Conservation (phyloP, 257 asterid genomes). For the Gardenia jasminoides region DNA sequence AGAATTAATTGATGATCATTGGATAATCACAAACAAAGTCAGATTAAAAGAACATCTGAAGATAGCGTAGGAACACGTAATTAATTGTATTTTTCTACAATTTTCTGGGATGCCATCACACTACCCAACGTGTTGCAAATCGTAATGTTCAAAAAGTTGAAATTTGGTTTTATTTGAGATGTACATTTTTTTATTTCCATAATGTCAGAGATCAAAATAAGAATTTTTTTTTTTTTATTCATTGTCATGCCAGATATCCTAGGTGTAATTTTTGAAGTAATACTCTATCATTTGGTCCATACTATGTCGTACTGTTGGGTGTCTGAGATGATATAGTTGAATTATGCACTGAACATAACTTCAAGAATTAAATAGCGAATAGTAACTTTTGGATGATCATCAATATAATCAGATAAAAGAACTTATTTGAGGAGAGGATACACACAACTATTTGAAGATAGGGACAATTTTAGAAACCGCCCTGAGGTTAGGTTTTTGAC, state of each 20-base stretch:
- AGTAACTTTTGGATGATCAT: neutral
- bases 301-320: no score
- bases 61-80: neutral
- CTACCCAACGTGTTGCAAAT: neutral
- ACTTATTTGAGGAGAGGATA: neutral
- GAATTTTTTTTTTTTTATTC: neutral
- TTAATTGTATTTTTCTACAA: neutral
- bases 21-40: neutral
- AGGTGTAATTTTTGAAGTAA: no score
- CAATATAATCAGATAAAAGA: neutral
- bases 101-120: neutral
- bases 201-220: neutral
- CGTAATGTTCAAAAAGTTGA: neutral
- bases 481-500: no score
- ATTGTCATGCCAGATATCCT: no score
- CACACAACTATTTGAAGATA: neutral
- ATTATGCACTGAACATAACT: no score
- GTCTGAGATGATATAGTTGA: no score
- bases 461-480: no score
- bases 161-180: neutral
- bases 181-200: neutral
- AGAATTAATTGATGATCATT: neutral
- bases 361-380: no score
- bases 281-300: no score
- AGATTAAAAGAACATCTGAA: neutral